Evolutionary conservation across 2,329 filamentous ascomycete species (phyloP), one percentile per base, ranked within the genome.

Genomic region (Fusarium heterosporum): DNA sequence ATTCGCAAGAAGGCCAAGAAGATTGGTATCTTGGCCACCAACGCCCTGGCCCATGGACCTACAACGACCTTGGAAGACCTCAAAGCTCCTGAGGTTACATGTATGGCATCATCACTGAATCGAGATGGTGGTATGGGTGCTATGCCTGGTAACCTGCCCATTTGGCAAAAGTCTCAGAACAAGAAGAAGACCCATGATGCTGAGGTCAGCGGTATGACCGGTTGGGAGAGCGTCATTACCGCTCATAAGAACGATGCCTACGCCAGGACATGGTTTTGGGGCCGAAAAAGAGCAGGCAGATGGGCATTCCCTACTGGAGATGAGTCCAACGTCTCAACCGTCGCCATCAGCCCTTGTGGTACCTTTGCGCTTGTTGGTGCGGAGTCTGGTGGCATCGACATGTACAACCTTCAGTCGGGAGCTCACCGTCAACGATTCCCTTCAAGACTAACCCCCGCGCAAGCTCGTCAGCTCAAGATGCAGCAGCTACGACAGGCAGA

Each of bases 221-320:
- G 96, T 2, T 99, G 96, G 96, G 96, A 99, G 78, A 97, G 95
- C 74, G 89, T 99, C 8, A 88, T 99, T 3, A 99, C 96, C 6
- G 95, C 93, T 11, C 96, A 99, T 76, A 90, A 90, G 73, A 88
- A 90, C 50, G 95, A 98, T 74, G 86, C 89, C 42, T 92, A 87
- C 74, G 96, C 93, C 17, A 88, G 96, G 52, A 98, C 96, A 2
- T 99, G 96, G 96, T 97, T 97, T 79, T 98, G 96, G 94, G 96
- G 95, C 8, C 90, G 93, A 56, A 97, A 96, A 79, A 89, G 91
- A 72, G 94, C 96, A 47, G 96, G 96, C 12, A 86, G 96, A 66
- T 99, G 96, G 96, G 90, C 92, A 1, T 93, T 99, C 70, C 89
- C 92, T 68, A 97, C 94, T 1, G 87, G 90, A 39, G 96, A 99